These are phyloP conservation scores for Salvia rosmarinus DNA, from an alignment of 257 asterid species.

Conservation along the genomic window DNA sequence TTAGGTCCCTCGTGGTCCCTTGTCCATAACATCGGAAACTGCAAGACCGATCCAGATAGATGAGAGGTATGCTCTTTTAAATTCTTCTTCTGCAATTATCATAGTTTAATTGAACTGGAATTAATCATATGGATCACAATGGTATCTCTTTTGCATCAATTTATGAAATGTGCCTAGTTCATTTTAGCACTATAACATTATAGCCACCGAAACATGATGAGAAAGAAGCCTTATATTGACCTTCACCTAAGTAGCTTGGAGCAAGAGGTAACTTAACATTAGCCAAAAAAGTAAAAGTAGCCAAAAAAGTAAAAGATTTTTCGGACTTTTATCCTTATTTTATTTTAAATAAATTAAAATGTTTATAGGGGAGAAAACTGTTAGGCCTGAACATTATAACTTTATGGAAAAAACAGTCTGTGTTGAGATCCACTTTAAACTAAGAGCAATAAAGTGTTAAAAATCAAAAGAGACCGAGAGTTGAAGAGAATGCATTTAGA, in stretches of 20 bases:
- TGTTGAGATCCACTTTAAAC: background rate
- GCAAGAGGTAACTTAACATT: background rate
- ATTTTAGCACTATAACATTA: background rate
- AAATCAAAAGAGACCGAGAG: background rate
- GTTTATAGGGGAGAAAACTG: background rate
- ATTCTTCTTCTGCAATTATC: conserved; percentile 14
- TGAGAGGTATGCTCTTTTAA: conserved; percentile 22
- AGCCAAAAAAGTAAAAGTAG: background rate
- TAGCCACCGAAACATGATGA: background rate
- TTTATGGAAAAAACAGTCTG: background rate
- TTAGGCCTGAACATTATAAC: background rate
- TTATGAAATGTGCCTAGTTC: background rate
- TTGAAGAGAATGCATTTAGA: background rate
- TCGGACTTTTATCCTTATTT: background rate
- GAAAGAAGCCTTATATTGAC: background rate
- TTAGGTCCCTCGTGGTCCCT: conserved; percentile 18
- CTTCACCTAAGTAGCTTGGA: background rate
- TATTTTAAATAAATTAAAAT: background rate
- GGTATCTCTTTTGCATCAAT: conserved; percentile 19
- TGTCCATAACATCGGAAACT: conserved; percentile 1
- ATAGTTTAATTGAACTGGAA: background rate
- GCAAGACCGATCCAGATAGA: conserved; percentile 16
- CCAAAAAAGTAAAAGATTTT: background rate
- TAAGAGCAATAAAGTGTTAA: background rate
- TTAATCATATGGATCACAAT: conserved; percentile 6